Base-by-base conservation (phyloP, 148 eudicot species). In the Talinum fruticosum region DNA sequence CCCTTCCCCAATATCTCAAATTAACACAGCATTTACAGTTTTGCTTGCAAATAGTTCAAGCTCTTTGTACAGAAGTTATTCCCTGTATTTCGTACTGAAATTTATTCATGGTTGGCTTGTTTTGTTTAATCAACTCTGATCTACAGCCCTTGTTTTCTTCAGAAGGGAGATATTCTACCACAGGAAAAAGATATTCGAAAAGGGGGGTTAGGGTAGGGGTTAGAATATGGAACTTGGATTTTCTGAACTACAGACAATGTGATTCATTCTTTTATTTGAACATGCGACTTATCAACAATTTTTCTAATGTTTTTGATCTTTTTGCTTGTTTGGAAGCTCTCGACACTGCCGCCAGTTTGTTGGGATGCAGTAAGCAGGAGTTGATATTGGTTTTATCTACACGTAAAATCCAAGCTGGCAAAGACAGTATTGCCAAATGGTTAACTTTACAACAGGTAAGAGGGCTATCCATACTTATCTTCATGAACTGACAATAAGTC, bases 381-480 rank as follows among this genome's bases (percentile, higher is more conserved):
- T 87, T 96, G 74, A 89, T 85, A 81, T 79, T 76, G 82, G 93
- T 85, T 81, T 73, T 96, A 81, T 91, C 97, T 26, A 88, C 92
- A 28, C 83, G 80, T 79, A 88, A 78, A 78, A 90, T 90, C 72
- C 94, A 85, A 84, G 93, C 93, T 88, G 97, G 96, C 77, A 86
- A 90, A 83, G 96, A 92, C 77, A 89, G 75, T 77, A 86, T 92
- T 75, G 84, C 95, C 61, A 92, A 92, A 78, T 84, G 72, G 67
- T 87, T 93, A 75, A 96, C 87, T 47, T 81, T 87, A 76, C 97
- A 89, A 85, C 91, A 96, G 99, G 99, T 96, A 73, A 74, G 80
- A 69, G 72, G 41, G 38, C 53, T 10, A 33, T 69, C 24, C 61
- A 29, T 45, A 41, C 12, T 24, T 51, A 5, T 18, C 14, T 3